Evolutionary conservation across 139 green algal species (phyloP).

Genomic region (Chlorella sorokiniana): DNA sequence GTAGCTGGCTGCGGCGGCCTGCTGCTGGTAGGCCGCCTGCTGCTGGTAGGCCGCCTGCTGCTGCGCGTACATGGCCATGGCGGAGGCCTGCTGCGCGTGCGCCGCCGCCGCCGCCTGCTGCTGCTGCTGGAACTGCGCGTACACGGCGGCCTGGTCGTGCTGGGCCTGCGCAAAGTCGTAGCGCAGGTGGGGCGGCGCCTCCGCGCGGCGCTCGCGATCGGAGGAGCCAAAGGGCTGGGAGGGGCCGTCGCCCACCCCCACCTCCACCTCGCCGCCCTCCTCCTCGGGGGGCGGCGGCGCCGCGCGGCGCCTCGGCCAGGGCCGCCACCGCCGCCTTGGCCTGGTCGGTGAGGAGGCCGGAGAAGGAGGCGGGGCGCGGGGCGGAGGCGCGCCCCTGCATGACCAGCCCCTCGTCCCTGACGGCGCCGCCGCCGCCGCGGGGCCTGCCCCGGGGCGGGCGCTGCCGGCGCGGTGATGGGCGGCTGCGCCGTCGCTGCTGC

Average conservation of each 20-base stretch:
- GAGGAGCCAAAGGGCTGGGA: neutral
- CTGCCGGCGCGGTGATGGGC: neutral
- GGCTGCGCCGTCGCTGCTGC: neutral
- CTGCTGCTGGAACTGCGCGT: conserved; percentile 10
- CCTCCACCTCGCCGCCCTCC: neutral
- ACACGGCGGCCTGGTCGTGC: neutral
- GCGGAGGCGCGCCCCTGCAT: neutral
- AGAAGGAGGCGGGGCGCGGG: neutral
- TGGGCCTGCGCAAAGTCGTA: conserved; percentile 26
- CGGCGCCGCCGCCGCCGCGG: neutral
- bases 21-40: neutral
- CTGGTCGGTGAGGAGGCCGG: conserved; percentile 12
- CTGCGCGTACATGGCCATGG: neutral
- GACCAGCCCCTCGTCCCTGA: neutral
- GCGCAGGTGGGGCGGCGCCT: neutral
- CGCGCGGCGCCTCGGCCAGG: neutral
- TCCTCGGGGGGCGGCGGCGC: neutral
- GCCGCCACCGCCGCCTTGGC: neutral
- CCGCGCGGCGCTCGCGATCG: neutral
- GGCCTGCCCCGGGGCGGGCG: neutral
- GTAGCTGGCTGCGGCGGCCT: neutral
- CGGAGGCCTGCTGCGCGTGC: neutral
- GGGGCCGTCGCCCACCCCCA: neutral
- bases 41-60: neutral
- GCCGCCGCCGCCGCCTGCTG: neutral